These are phyloP conservation scores for Backusella macrospora DNA, from an alignment of 192 early-diverging fungal species.

Conservation along the genomic window DNA sequence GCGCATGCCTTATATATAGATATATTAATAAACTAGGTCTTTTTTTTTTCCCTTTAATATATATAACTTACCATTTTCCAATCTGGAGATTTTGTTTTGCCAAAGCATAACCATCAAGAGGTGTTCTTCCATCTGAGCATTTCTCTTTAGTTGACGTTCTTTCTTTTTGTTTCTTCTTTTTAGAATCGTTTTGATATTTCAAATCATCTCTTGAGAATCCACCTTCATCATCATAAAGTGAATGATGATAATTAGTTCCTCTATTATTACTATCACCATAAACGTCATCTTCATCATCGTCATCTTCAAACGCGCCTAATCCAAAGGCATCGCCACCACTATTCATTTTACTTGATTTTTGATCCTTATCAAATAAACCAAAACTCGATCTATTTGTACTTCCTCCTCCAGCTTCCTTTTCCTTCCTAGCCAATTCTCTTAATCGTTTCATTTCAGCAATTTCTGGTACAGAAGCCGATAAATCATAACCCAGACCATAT, in stretches of 20 bases:
- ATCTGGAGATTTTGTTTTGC: constrained; percentile 18
- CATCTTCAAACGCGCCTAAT: constrained; percentile 73
- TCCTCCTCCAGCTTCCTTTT: neutral
- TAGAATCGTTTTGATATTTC: neutral
- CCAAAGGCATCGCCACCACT: constrained; percentile 50
- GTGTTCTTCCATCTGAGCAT: constrained; percentile 28
- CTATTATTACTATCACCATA: constrained; percentile 32
- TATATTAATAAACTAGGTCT: neutral
- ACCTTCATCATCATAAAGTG: constrained; percentile 32
- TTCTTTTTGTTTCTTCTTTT: constrained; percentile 41
- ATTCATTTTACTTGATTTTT: constrained; percentile 17
- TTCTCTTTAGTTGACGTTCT: constrained; percentile 8
- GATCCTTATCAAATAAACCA: constrained; percentile 62
- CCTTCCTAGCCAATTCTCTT: constrained; percentile 20
- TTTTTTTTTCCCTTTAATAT: neutral
- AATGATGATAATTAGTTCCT: constrained; percentile 22
- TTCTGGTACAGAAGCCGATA: constrained; percentile 66
- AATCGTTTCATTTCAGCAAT: constrained; percentile 47
- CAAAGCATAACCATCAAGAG: constrained; percentile 29
- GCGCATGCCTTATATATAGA: constrained; percentile 30
- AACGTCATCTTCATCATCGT: constrained; percentile 54
- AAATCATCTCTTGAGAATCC: constrained; percentile 14
- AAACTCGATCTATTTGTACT: constrained; percentile 53
- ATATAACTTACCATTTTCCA: constrained; percentile 33
- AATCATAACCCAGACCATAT: constrained; percentile 74